Base-by-base conservation (phyloP, 1,284 basidiomycete species). In the Pterula multifida region DNA sequence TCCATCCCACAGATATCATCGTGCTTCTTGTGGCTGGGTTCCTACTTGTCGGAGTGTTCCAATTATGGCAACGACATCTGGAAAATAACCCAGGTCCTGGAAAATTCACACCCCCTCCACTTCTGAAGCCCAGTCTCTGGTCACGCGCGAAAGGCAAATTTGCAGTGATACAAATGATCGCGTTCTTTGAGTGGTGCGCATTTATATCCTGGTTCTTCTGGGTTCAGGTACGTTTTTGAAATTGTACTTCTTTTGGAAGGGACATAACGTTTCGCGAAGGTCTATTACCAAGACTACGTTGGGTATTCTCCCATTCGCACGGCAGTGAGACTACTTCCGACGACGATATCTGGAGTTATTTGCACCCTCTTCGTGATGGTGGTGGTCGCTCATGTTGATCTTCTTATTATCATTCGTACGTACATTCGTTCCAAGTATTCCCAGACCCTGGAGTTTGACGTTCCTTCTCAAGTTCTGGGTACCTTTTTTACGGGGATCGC, bases 121-220 rank as follows among this genome's bases (percentile, higher is more conserved):
- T 89, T n/a, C 81, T 89, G 79, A 72, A 73, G 47, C 64, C 83
- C 1, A 74, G 76, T 0, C 66, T 90, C n/a, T 88, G 81, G 81
- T 70, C 66, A 1, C 71, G 83, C 44, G 79, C 75, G 1, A 70
- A 75, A n/a, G 82, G 84, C 11, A 67, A 73, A 48, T 76, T 89
- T 49, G 77, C 81, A 0, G 75, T 76, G 3, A 75, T 85, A 57
- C 78, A 85, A 66, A 60, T 65, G 2, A 76, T 89, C 53, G 81
- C 79, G 2, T 85, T 88, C 59, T 64, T 85, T 42, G 76, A 77
- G 42, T 89, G 83, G 81, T 73, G 74, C 55, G 65, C 73, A 1
- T 89, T 89, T 68, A 59, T 71, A 17, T 61, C 65, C 6, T 81
- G 75, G 72, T 60, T 60, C 2, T 76, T 76, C 62, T 81, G 78